Base-by-base conservation (phyloP, 2,329 filamentous ascomycete genomes). In the Drechslera avenae region DNA sequence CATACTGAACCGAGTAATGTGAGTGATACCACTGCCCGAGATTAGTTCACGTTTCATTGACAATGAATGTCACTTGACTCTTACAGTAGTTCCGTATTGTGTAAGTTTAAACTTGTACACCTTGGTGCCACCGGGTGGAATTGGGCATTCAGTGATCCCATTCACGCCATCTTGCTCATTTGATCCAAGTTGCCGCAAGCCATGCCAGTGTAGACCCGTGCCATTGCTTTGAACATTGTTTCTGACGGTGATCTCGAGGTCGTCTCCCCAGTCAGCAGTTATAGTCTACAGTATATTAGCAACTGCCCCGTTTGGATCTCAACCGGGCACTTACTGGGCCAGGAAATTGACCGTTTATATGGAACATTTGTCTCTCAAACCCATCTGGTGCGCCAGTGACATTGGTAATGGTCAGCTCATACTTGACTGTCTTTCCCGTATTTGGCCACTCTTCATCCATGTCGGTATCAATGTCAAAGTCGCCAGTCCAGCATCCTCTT, bases 81-180 rank as follows among this genome's bases (percentile, higher is more conserved):
- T 52, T 50, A 65, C 62, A 12, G 70, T 67, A n/a, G 68, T 61
- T 31, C 71, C 71, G 31, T 69, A 72, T 41, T 73, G 69, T 2
- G 68, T 73, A 3, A 69, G 68, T 35, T 68, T 66, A 59, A 71
- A 73, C 7, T 53, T 65, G 46, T 72, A 73, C 3, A 64, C 56
- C 28, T 59, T 69, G 7, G 59, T 65, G n/a, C 57, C 56, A 1
- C 82, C 83, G 0, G 86, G 86, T 4, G 85, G 76, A 51, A 89
- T 84, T 1, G 87, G 86, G 56, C 87, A 91, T 68, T 90, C 86
- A 9, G 81, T 82, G 18, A 83, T 66, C 21, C 79, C 77, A 18
- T 73, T 74, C 4, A 76, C 74, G 9, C 79, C 78, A 55, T 81
- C 79, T 57, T 73, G 69, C 36, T 78, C 64, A 18, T 72, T 71